Evolutionary conservation across 495 filamentous ascomycete species (phyloP).

Genomic region (Neurospora discreta): DNA sequence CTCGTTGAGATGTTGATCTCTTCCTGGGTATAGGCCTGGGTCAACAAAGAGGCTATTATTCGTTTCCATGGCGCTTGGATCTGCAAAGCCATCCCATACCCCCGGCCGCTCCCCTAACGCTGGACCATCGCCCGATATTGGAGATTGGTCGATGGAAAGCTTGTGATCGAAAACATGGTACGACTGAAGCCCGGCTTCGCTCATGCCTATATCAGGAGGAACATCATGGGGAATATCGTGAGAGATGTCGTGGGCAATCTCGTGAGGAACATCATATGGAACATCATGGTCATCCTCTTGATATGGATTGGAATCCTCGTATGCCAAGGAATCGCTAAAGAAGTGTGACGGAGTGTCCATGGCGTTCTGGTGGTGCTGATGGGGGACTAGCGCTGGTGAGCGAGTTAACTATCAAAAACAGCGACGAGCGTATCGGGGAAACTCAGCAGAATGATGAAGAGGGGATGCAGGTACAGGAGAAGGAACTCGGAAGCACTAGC

Average conservation of each 20-base stretch:
- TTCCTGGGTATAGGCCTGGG: slow-evolving; percentile 12
- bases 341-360: slow-evolving; percentile 21
- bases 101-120: slow-evolving; percentile 1
- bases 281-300: slow-evolving; percentile 12
- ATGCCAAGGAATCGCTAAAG: slow-evolving; percentile 18
- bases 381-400: not conserved
- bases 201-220: not conserved
- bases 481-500: not conserved
- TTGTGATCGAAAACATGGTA: slow-evolving; percentile 9
- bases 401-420: not conserved
- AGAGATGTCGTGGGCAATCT: not conserved
- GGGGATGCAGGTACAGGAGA: not conserved
- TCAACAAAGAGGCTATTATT: slow-evolving; percentile 16
- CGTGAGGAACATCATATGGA: not conserved
- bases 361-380: not conserved
- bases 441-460: not conserved
- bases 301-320: slow-evolving; percentile 15
- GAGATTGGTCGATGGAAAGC: slow-evolving; percentile 1
- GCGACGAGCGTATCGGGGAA: not conserved
- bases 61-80: slow-evolving; percentile 7
- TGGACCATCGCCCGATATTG: not conserved
- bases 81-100: slow-evolving; percentile 10
- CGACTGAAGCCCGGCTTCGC: slow-evolving; percentile 2
- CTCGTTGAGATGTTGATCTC: slow-evolving; percentile 2
- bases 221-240: not conserved